A percentile compares a stretch with the other conserved stretches of the same genome.
Evolutionary conservation across 1,139 yeast species (phyloP).

Genomic region (Kodamaea suecica): DNA sequence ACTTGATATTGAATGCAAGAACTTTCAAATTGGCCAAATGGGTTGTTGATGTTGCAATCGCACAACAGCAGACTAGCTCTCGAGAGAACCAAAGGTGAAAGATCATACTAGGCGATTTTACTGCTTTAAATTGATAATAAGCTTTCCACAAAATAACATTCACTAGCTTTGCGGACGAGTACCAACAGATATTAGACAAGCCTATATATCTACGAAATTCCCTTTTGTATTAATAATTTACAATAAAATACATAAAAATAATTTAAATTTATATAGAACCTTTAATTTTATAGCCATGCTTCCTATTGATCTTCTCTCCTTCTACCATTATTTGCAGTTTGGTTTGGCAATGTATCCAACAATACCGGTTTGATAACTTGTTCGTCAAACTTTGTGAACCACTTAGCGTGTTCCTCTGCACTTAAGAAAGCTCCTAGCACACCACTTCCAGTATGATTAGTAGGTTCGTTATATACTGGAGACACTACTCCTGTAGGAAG

Average conservation of each 20-base stretch:
- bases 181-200: too few species aligned
- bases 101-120: too few species aligned
- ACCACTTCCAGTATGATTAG: conserved; percentile 21
- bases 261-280: too few species aligned
- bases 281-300: too few species aligned
- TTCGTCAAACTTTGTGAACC: conserved; percentile 94
- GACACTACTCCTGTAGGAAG: conserved; percentile 16
- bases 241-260: neutral
- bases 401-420: conserved; percentile 76
- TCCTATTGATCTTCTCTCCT: conserved; percentile 7
- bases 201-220: too few species aligned
- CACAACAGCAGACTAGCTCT: conserved; percentile 35
- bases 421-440: conserved; percentile 44
- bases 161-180: too few species aligned
- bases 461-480: neutral
- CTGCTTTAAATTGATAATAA: too few species aligned
- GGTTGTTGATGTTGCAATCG: conserved; percentile 66
- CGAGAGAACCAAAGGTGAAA: conserved; percentile 3
- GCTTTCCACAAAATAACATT: too few species aligned
- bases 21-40: conserved; percentile 68
- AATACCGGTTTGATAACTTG: conserved; percentile 94
- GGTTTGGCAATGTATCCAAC: conserved; percentile 47
- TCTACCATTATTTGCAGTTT: conserved; percentile 4
- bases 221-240: neutral
- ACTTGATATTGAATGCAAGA: conserved; percentile 57